Base-by-base conservation (phyloP, 108 stramenopile species). In the Conticribra weissflogii region DNA sequence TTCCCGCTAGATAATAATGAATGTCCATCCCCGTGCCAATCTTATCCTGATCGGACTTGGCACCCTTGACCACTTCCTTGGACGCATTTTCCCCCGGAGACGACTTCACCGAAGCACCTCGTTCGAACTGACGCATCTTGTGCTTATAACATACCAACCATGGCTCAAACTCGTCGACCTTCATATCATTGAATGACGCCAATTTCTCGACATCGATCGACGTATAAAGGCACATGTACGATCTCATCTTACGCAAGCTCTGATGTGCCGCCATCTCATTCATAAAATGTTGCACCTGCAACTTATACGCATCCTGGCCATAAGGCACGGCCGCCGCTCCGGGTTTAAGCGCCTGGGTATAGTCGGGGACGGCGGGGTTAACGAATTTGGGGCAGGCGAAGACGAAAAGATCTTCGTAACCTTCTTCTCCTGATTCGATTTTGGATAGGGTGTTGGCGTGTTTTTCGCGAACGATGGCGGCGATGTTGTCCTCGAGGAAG, bases 221-320 rank as follows among this genome's bases (percentile, higher is more conserved):
- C 12, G 97, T 96, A 83, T 99, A 99, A 14, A 99, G 84, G 49
- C 91, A 92, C 81, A 99, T 83, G 87, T 96, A 99, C n/a, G 91
- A 92, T 47, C 96, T 75, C 73, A 98, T 80, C 71, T 90, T 90
- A 23, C 82, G 79, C 53, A 93, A 71, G 14, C 61, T 82, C 54
- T 71, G 58, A 61, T 96, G 92, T 32, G 80, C 68, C 46, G 71
- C 59, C 83, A 96, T 87, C 80, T 98, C 96, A 45, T 88, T 73
- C 66, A 85, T 82, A 59, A 98, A 96, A 18, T 92, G 78, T 29
- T 83, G 74, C 8, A 98, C 77, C 83, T 97, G 95, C 50, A 86
- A 88, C 31, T 86, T 86, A 82, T 89, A 85, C 2, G 84, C 87
- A 76, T 86, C 87, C 29, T 87, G 80, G 12, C 76, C 72, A 28